Percentiles rank a stretch among this genome's conserved stretches.
Evolutionary conservation across 352 stramenopile species (phyloP).

Genomic region (Phytophthora tentaculata): DNA sequence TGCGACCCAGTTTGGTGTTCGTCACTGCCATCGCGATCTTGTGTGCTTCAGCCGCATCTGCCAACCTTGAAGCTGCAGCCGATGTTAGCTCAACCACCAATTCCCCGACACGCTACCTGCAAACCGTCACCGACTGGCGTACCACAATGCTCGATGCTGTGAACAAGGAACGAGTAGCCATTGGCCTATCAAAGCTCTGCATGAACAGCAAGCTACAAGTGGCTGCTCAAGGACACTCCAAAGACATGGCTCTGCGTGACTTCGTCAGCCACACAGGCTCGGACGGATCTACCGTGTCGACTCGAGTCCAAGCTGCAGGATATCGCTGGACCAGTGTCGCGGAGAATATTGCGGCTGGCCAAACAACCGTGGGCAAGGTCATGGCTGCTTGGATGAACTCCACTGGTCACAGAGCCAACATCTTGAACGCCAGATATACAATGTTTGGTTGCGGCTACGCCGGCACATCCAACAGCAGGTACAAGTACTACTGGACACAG

Average conservation of each 20-base stretch:
- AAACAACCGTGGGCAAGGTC: conserved; percentile 41
- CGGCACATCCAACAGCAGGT: conserved; percentile 39
- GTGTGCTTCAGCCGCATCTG: conserved; percentile 8
- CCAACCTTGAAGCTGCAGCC: no score
- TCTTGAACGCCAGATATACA: conserved; percentile 40
- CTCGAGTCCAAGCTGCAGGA: conserved; percentile 40
- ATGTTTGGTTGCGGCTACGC: conserved; percentile 43
- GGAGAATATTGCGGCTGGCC: conserved; percentile 64
- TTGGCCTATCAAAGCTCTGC: conserved; percentile 45
- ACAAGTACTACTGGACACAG: conserved; percentile 66
- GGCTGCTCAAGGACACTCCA: conserved; percentile 35
- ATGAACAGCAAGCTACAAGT: conserved; percentile 45
- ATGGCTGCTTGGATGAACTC: conserved; percentile 66
- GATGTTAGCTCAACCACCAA: conserved; percentile 10
- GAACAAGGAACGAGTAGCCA: conserved; percentile 49
- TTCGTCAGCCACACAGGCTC: conserved; percentile 59
- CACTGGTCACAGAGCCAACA: conserved; percentile 46
- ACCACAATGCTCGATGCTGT: conserved; percentile 49
- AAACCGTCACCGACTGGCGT: conserved; percentile 26
- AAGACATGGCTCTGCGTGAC: conserved; percentile 53
- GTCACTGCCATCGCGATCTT: conserved; percentile 1
- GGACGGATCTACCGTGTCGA: conserved; percentile 45
- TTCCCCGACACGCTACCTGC: conserved; percentile 9
- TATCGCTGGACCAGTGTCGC: conserved; percentile 47
- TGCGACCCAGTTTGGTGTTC: conserved; percentile 16